Conservation (phyloP, 2,329 filamentous ascomycete species). For the Eurotiales sp. region DNA sequence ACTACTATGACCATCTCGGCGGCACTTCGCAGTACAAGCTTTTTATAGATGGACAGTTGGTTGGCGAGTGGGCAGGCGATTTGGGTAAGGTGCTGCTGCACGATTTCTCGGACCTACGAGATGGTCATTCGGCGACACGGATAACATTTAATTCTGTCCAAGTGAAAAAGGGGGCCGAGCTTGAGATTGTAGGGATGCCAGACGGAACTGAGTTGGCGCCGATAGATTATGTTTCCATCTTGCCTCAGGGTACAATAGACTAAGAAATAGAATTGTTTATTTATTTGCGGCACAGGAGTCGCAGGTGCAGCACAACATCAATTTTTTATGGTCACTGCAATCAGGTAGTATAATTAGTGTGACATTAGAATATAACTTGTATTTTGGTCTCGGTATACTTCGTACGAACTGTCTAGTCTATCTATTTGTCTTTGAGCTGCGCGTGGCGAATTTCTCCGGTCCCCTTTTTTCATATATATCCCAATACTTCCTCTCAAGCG, state of each 20-base stretch:
- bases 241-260: conserved; percentile 57
- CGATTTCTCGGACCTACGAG: conserved; percentile 55
- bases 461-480: too few species aligned
- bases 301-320: too few species aligned
- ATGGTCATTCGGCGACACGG: conserved; percentile 62
- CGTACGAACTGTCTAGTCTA: too few species aligned
- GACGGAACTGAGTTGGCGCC: conserved; percentile 62
- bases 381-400: too few species aligned
- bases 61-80: conserved; percentile 60
- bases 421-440: too few species aligned
- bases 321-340: too few species aligned
- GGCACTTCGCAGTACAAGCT: conserved; percentile 56
- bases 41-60: conserved; percentile 48
- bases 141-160: conserved; percentile 55
- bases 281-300: too few species aligned
- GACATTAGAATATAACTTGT: too few species aligned
- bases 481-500: not conserved
- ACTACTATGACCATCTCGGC: conserved; percentile 62
- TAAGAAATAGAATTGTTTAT: conserved; percentile 33
- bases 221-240: conserved; percentile 62
- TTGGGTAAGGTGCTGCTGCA: conserved; percentile 59
- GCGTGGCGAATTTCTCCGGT: too few species aligned
- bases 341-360: too few species aligned
- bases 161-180: conserved; percentile 48
- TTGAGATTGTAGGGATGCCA: conserved; percentile 56